Evolutionary conservation across 768 basidiomycete genomes (phyloP), one percentile per base, ranked within the genome.

Genomic region (Cyathus striatus): DNA sequence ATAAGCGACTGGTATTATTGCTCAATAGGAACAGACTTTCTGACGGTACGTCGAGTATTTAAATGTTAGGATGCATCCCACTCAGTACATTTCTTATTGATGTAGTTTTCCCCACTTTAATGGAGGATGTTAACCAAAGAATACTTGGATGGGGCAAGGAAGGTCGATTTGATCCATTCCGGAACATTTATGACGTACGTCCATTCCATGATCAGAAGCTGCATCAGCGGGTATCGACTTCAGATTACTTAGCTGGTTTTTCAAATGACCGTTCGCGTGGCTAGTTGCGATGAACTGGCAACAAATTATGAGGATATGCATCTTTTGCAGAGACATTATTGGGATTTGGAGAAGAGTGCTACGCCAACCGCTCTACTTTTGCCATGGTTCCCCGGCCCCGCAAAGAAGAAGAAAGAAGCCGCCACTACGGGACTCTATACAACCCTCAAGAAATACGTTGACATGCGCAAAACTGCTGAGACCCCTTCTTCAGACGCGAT

Each of bases 181-280:
- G 59, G 23, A 44, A 59, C 9, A 51, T 67, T 7, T 59, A 64
- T 45, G 57, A 64, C 35, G 65, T 64, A 41, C 2, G 35, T 36
- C 13, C 35, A 27, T 52, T 48, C 6, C 20, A 26, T 27, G 12
- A 20, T 35, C 35, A 12, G 9, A 9, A 18, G n/a, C 24, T 23
- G 16, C 35, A 22, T 36, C 23, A 23, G 13, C 36, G 7, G 25
- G 32, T 12, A 17, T 35, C 27, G 36, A 26, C 23, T 17, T 44
- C 23, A 21, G 26, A 14, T 30, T 34, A 34, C 6, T 23, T 24
- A 67, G 65, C 54, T 65, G 26, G 57, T 63, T 1, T 62, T 66
- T 47, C 63, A 62, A 50, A 58, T 68, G 58, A 66, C 63, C 1
- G 52, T 64, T 12, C 53, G 66, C 21, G 59, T 67, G 62, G 55